Percentiles rank a stretch among this genome's conserved stretches.
Conservation (phyloP, 495 filamentous ascomycete species). For the Penicillium waksmanii region DNA sequence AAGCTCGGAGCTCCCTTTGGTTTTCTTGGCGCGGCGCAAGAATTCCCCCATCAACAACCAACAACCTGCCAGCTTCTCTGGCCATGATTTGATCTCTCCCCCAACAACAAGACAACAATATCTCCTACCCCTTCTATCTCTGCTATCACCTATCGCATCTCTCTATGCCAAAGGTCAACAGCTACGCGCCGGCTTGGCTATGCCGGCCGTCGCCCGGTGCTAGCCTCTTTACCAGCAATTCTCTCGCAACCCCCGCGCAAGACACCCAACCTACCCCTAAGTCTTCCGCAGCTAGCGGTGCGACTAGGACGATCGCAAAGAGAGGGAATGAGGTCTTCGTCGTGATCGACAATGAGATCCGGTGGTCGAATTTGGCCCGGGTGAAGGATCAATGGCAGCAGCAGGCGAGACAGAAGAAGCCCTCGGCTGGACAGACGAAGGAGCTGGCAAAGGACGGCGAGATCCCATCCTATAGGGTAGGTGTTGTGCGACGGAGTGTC, state of each 20-base stretch:
- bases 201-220: constrained; percentile 73
- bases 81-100: neutral
- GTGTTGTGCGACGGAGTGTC: neutral
- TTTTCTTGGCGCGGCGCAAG: constrained; percentile 29
- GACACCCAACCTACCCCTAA: constrained; percentile 41
- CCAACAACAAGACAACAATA: constrained; percentile 4
- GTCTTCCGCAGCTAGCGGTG: constrained; percentile 50
- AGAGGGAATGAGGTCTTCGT: constrained; percentile 82
- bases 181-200: constrained; percentile 83
- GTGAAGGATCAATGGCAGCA: constrained; percentile 75
- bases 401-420: constrained; percentile 41
- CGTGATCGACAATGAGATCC: constrained; percentile 80
- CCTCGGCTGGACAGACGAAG: constrained; percentile 18
- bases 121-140: constrained; percentile 1
- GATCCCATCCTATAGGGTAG: constrained; percentile 40
- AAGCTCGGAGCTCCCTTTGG: constrained; percentile 30
- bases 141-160: neutral
- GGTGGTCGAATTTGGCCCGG: constrained; percentile 78
- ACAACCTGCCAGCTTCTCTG: neutral
- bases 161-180: constrained; percentile 77
- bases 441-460: constrained; percentile 9
- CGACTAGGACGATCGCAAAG: constrained; percentile 69
- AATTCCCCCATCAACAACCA: constrained; percentile 33
- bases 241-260: constrained; percentile 36
- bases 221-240: constrained; percentile 62